Base-by-base conservation (phyloP, 345 rosid species). In the Leavenworthia alabamica region DNA sequence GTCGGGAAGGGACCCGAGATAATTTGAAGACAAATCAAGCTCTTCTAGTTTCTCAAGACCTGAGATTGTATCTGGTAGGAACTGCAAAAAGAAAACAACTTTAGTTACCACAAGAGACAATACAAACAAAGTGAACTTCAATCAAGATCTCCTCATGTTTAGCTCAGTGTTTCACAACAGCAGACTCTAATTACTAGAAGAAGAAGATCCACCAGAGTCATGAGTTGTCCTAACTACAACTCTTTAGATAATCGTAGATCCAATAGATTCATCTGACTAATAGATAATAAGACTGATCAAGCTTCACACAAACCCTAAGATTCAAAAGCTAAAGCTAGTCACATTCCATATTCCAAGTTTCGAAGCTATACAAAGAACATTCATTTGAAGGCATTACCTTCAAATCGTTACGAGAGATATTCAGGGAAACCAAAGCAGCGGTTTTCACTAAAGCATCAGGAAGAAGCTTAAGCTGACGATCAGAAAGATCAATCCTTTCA, bases 11-110 rank as follows among this genome's bases (percentile, higher is more conserved):
- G 72, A 68, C 44, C 35, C 43, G 54, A 90, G 53, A 9, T 70
- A 70, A 63, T 94, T 94, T 64, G 90, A 81, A 64, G 95, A 83
- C 40, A 79, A 72, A 62, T 84, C 78, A 24, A 94, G 86, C 71
- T 79, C 87, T 72, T 84, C 90, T 29, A 94, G 90, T 55, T 78
- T 78, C 58, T 77, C 77, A 39, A 94, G 62, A 41, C 85, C 95
- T 11, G 86, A 84, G 65, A 94, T 75, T 19, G 95, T 71, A 67
- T 90, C 99, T 11, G 99, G 99, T 75, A 94, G 72, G 12, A 74
- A 61, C 99, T 93, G 82, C 60, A 56, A 33, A 70, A 37, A 14
- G 4, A 2, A 53, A 35, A 26, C 36, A 61, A 64, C 44, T 71
- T 15, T 37, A 33, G 42, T 29, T 45, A 53, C 22, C 4, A 50